Base-by-base conservation (phyloP, 1,284 basidiomycete species). In the Ganoderma leucocontextum region DNA sequence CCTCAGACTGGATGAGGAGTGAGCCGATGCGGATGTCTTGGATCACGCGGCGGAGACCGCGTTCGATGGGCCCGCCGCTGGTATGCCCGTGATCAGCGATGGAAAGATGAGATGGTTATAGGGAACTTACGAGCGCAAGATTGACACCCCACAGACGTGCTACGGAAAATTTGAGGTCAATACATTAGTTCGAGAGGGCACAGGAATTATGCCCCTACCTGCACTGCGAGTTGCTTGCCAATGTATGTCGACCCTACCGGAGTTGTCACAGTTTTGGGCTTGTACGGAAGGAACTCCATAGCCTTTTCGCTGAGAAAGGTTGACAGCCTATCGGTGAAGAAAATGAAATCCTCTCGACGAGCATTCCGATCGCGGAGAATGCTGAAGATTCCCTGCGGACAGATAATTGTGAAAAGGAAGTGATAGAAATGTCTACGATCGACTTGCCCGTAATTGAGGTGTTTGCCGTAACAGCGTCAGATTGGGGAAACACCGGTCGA, bases 1-100 rank as follows among this genome's bases (percentile, higher is more conserved):
- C 87, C 73, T 97, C 94, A 0, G 95, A 94, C 80, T 99, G 95
- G 63, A 99, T 95, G 42, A 99, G 86, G 57, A 99, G 83, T 1
- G 94, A 95, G 38, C 97, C 97, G 25, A 98, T 86, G 0, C 93
- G 89, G 2, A 95, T 93, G 74, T 98, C 93, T 58, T 93, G 91
- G 65, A 98, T 89, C 6, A 97, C 96, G 35, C 96, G 85, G 44
- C 91, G 87, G 25, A 99, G 90, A n/a, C 97, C 96, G 61, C 91
- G 91, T 77, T 97, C 95, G 38, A 99, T 87, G 1, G 95, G 94
- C 4, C 95, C 95, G 9, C 97, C 97, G 42, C 92, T 94, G 71
- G 2, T 19, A 62, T 62, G 17, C 6, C 61, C 17, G 74, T 55
- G 71, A 69, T 72, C n/a, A 65, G 49, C 19, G 55, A 62, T 6